These are phyloP conservation scores for Chalciporus piperatus DNA, from an alignment of 768 basidiomycete species.

Conservation along the genomic window DNA sequence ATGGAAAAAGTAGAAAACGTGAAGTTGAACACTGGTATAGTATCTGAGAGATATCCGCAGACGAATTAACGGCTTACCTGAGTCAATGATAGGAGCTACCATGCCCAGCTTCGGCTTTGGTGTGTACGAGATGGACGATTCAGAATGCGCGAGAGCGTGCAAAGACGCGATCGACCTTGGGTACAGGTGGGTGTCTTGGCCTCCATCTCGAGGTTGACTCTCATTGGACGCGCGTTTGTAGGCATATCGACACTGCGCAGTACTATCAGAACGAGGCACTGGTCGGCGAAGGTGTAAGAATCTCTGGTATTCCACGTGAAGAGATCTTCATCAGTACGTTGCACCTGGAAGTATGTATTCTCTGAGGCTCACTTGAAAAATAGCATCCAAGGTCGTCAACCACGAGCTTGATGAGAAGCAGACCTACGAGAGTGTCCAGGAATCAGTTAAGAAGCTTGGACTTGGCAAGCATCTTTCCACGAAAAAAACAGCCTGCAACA, in stretches of 20 bases:
- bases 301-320: constrained; percentile 22
- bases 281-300: constrained; percentile 27
- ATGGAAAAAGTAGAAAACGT: constrained; percentile 10
- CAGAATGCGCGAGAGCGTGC: constrained; percentile 14
- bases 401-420: constrained; percentile 14
- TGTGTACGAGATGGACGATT: constrained; percentile 16
- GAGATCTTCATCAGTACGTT: constrained; percentile 30
- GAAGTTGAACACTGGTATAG: constrained; percentile 11
- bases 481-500: background rate
- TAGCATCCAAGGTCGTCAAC: constrained; percentile 23
- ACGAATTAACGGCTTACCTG: background rate
- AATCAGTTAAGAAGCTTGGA: constrained; percentile 25
- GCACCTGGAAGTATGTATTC: background rate
- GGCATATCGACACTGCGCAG: constrained; percentile 28
- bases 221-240: constrained; percentile 1
- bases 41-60: background rate
- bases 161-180: constrained; percentile 21
- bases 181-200: constrained; percentile 20
- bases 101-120: constrained; percentile 29
- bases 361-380: background rate
- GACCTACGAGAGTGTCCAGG: constrained; percentile 12
- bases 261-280: constrained; percentile 24
- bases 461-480: constrained; percentile 7
- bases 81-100: constrained; percentile 14
- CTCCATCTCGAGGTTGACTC: background rate